Percentiles rank a stretch among this genome's conserved stretches.
Evolutionary conservation across 2,329 filamentous ascomycete species (phyloP).

Genomic region (Fusarium protoensiforme): DNA sequence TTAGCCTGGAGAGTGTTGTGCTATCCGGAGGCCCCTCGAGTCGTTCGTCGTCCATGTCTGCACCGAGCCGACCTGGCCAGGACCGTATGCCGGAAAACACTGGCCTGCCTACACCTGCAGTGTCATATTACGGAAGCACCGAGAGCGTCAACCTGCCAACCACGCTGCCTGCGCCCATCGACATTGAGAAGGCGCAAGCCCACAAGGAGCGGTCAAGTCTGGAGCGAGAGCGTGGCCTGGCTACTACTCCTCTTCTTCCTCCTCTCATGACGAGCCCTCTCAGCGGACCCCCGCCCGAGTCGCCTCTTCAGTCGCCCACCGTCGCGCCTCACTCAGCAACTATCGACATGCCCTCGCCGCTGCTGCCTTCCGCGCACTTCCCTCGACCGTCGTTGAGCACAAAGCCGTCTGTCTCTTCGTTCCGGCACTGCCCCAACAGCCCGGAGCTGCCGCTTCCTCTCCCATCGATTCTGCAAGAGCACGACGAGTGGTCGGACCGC

Average conservation of each 20-base stretch:
- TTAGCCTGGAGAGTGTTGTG: constrained; percentile 80
- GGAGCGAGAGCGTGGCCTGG: constrained; percentile 69
- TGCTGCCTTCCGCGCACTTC: constrained; percentile 60
- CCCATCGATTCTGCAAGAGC: constrained; percentile 73
- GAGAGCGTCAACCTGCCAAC: constrained; percentile 63
- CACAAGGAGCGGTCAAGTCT: constrained; percentile 58
- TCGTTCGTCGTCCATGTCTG: constrained; percentile 81
- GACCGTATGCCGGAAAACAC: constrained; percentile 62
- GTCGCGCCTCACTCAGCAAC: constrained; percentile 67
- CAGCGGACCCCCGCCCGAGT: constrained; percentile 70
- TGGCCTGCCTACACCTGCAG: constrained; percentile 70
- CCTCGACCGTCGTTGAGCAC: constrained; percentile 75
- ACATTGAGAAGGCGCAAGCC: constrained; percentile 40
- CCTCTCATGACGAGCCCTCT: constrained; percentile 76
- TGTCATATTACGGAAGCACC: constrained; percentile 70
- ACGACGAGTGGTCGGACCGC: constrained; percentile 85
- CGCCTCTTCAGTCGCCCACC: constrained; percentile 87
- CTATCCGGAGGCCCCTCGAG: constrained; percentile 77
- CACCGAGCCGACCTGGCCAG: constrained; percentile 60
- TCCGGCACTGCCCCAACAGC: constrained; percentile 72
- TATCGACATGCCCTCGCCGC: constrained; percentile 52
- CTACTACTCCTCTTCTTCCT: constrained; percentile 86
- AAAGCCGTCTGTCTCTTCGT: constrained; percentile 81
- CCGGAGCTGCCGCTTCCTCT: constrained; percentile 66
- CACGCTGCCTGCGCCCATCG: constrained; percentile 60